Percentiles rank a stretch among this genome's conserved stretches.
phyloP scores from a whole-genome alignment of 2,329 filamentous ascomycete genomes.

The Coniochaeta ligniaria region DNA sequence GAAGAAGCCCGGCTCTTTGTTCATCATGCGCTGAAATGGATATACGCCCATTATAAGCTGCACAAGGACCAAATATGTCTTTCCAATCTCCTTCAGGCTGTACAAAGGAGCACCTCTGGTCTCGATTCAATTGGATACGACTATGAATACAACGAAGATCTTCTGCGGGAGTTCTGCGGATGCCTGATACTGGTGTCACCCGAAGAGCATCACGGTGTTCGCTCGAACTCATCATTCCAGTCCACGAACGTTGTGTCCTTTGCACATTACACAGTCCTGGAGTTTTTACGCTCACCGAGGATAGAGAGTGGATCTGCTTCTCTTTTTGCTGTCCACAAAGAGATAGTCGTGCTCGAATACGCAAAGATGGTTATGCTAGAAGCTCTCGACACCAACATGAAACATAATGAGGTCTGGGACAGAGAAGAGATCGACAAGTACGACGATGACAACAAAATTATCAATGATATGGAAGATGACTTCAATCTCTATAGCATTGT shows the following conservation, averaged over 20 bases:
- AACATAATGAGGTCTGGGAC: background rate
- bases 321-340: background rate
- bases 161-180: background rate
- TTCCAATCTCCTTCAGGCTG: background rate
- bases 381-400: background rate
- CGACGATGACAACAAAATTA: background rate
- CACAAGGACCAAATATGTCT: background rate
- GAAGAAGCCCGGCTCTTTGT: constrained; percentile 6
- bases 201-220: too few relatives aligned
- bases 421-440: background rate
- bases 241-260: background rate
- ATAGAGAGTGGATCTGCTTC: background rate
- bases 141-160: background rate
- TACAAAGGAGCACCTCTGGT: background rate
- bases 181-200: background rate
- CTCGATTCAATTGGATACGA: background rate
- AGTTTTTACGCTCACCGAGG: constrained; percentile 2
- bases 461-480: background rate
- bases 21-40: constrained; percentile 3
- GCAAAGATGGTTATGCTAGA: background rate
- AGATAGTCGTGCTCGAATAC: background rate
- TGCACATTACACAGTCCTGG: constrained; percentile 6
- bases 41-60: background rate
- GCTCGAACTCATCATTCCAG: too few relatives aligned
- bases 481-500: background rate